A percentile compares a stretch with the other conserved stretches of the same genome.
These are phyloP conservation scores for Coemansia sp. DNA, from an alignment of 192 early-diverging fungal species.

Conservation along the genomic window DNA sequence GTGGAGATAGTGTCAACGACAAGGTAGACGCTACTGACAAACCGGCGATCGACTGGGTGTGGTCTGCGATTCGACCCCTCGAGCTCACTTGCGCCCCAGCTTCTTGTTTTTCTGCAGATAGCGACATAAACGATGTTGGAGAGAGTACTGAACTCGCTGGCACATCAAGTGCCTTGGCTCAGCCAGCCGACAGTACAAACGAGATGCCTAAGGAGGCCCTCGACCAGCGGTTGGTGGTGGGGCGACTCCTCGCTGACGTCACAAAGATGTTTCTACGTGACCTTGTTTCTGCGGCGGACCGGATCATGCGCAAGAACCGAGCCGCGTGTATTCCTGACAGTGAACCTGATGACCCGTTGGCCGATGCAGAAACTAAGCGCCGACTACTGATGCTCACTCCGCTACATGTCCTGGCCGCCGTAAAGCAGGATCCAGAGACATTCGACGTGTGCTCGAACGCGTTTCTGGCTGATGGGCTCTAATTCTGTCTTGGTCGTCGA, in stretches of 20 bases:
- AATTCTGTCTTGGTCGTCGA: neutral
- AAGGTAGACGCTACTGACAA: conserved; percentile 11
- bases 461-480: conserved; percentile 24
- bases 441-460: conserved; percentile 54
- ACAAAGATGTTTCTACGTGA: conserved; percentile 51
- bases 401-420: conserved; percentile 42
- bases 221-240: conserved; percentile 49
- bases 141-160: neutral
- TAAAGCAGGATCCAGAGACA: conserved; percentile 28
- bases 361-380: too few relatives aligned
- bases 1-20: neutral
- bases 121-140: neutral
- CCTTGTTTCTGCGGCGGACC: conserved; percentile 32
- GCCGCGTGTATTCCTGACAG: conserved; percentile 9
- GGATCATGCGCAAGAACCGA: conserved; percentile 34
- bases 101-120: conserved; percentile 27
- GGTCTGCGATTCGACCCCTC: conserved; percentile 43
- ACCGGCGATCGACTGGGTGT: conserved; percentile 44
- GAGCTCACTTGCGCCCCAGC: conserved; percentile 49
- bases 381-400: too few relatives aligned
- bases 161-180: conserved; percentile 11
- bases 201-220: conserved; percentile 38
- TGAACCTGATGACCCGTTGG: neutral
- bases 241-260: conserved; percentile 38
- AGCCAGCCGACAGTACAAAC: conserved; percentile 36